Evolutionary conservation across 2,329 filamentous ascomycete species (phyloP), one percentile per base, ranked within the genome.

Genomic region (Curvularia eragrostidis): DNA sequence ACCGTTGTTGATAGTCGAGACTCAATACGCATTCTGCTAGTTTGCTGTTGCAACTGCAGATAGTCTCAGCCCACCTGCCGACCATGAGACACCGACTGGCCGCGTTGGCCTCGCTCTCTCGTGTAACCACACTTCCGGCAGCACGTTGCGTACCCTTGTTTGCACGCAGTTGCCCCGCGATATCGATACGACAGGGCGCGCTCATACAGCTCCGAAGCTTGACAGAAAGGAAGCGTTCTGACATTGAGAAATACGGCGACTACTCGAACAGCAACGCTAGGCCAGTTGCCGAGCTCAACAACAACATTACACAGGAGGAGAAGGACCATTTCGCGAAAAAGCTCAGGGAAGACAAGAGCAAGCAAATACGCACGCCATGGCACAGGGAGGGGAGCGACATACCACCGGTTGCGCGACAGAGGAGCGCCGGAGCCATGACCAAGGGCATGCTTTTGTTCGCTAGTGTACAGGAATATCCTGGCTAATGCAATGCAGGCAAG

Each of bases 281-380:
- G 39, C 77, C 78, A 0, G 79, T 78, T 0, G 61, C 67, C 1
- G 69, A 81, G 12, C 66, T 82, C 34, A 77, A 79, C 55, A 76
- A 82, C 38, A 72, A 80, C 51, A 72, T 83, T 30, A 77, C 77
- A 1, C 62, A 76, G 46, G 79, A 80, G 56, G 81, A 83, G 66
- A 75, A 79, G 61, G 72, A 77, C 23, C 77, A 83, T 62, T 83
- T 79, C 63, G 73, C 76, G 12, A 70, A 65, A 49, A 70, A 75
- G 39, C 73, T 82, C n/a, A 69, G 72, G 48, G 75, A 77, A 55
- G 81, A 81, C 46, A 85, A 85, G 67, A 77, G 83, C 48, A 82
- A 83, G 58, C 87, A 89, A 61, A 79, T 84, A 48, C 80, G 85
- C 48, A 83, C 87, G 32, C 88, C 88, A 65, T 90, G 88, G 88